phyloP scores from a whole-genome alignment of 164 flowering plant species.

The Platanus orientalis region DNA sequence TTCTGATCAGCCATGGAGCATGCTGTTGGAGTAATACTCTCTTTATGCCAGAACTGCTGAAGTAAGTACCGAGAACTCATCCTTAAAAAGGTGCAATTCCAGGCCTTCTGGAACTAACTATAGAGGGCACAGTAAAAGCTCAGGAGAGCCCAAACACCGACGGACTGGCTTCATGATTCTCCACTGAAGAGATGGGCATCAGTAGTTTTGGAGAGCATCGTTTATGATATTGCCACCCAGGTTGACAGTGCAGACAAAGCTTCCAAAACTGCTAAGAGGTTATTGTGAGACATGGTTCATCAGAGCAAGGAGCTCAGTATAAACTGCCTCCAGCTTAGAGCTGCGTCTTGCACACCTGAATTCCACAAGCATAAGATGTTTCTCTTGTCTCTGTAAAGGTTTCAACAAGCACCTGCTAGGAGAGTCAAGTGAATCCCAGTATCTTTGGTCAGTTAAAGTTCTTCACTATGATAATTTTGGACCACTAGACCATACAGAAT shows the following conservation, averaged over 20 bases:
- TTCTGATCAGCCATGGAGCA: slow-evolving; percentile 57
- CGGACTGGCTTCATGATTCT: slow-evolving; percentile 65
- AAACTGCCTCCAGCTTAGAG: slow-evolving; percentile 39
- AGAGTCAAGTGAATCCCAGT: too few species aligned
- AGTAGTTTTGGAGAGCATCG: slow-evolving; percentile 49
- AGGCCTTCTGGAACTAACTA: slow-evolving; percentile 68
- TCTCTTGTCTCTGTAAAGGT: too few species aligned
- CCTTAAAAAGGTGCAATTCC: slow-evolving; percentile 77
- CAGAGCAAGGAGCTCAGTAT: slow-evolving; percentile 62
- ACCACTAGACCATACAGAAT: too few species aligned
- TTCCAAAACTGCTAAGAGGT: slow-evolving; percentile 65
- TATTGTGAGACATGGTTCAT: slow-evolving; percentile 70
- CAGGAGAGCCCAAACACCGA: slow-evolving; percentile 56
- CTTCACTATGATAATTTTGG: too few species aligned
- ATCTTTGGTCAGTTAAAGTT: too few species aligned
- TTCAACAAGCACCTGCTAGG: too few species aligned
- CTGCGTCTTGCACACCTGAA: slow-evolving; percentile 34
- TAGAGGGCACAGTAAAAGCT: slow-evolving; percentile 60
- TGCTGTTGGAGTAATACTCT: slow-evolving; percentile 63
- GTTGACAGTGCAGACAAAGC: slow-evolving; percentile 67
- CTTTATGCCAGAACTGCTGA: slow-evolving; percentile 59
- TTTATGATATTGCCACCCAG: slow-evolving; percentile 48
- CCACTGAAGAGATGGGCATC: slow-evolving; percentile 36
- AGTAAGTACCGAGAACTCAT: slow-evolving; percentile 62
- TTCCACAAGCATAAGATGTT: too few species aligned